A percentile compares a stretch with the other conserved stretches of the same genome.
These are phyloP conservation scores for Chaetomium strumarium DNA, from an alignment of 2,329 filamentous ascomycete species.

Conservation along the genomic window DNA sequence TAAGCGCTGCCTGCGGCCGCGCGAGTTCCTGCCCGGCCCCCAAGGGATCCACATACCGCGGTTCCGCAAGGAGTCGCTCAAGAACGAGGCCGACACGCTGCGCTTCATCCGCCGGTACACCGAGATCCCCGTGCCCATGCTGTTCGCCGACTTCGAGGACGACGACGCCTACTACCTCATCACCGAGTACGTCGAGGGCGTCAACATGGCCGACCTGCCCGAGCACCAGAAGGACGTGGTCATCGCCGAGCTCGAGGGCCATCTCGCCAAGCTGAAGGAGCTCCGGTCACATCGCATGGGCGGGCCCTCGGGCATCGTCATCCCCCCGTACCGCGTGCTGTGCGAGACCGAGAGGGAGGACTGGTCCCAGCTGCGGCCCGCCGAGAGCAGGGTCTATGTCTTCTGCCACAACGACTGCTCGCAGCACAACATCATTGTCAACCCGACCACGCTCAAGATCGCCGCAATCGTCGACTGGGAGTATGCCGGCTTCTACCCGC, in stretches of 20 bases:
- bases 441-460: slow-evolving; percentile 25
- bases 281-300: slow-evolving; percentile 27
- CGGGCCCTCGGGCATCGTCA: slow-evolving; percentile 29
- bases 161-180: slow-evolving; percentile 29
- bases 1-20: slow-evolving; percentile 29
- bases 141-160: slow-evolving; percentile 28
- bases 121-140: slow-evolving; percentile 26
- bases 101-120: slow-evolving; percentile 25
- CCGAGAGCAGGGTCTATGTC: slow-evolving; percentile 20
- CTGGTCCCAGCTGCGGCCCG: slow-evolving; percentile 22
- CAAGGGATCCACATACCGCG: slow-evolving; percentile 28
- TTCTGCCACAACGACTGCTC: slow-evolving; percentile 27
- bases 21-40: slow-evolving; percentile 27
- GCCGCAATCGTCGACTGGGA: slow-evolving; percentile 28
- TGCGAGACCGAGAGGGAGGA: slow-evolving; percentile 20
- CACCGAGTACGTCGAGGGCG: slow-evolving; percentile 29
- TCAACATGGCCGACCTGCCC: slow-evolving; percentile 27
- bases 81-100: slow-evolving; percentile 29
- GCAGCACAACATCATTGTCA: slow-evolving; percentile 25
- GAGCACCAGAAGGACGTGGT: slow-evolving; percentile 26
- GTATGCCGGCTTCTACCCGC: slow-evolving; percentile 26
- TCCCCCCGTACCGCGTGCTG: slow-evolving; percentile 29
- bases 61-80: slow-evolving; percentile 26
- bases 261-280: slow-evolving; percentile 25
- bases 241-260: slow-evolving; percentile 21